Percentiles rank a stretch among this genome's conserved stretches.
Conservation (phyloP, 179 eudicot genomes). For the Nepenthes alata region DNA sequence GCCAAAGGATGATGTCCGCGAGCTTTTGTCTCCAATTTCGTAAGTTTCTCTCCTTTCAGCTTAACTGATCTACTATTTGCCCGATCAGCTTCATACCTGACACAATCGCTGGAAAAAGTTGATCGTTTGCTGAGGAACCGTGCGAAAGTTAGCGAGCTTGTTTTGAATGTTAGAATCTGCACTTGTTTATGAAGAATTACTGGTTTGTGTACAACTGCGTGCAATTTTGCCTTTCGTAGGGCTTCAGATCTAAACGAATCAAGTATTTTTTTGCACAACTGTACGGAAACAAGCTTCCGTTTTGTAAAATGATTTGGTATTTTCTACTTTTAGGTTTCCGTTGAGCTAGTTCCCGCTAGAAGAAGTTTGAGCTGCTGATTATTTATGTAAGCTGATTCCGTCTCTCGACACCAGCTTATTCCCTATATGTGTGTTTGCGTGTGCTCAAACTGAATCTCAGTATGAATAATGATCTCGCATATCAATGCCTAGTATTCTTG, state of each 20-base stretch:
- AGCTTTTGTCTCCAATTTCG: conserved; percentile 8
- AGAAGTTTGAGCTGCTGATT: conserved; percentile 13
- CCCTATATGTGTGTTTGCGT: too few species aligned
- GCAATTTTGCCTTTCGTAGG: background rate
- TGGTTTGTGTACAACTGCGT: conserved; percentile 4
- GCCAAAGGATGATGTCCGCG: conserved; percentile 9
- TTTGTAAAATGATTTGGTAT: conserved; percentile 7
- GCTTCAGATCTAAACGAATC: conserved; percentile 13
- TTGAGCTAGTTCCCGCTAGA: conserved; percentile 19
- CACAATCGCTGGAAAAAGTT: background rate
- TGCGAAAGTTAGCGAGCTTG: background rate
- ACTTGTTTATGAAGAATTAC: background rate
- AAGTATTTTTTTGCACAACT: background rate
- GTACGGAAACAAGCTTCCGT: background rate
- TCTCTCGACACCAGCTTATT: background rate
- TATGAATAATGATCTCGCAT: too few species aligned
- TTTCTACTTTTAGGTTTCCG: conserved; percentile 14
- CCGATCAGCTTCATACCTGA: background rate
- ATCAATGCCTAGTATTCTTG: too few species aligned
- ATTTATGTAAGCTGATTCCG: conserved; percentile 14
- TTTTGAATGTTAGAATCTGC: background rate
- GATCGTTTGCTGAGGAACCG: background rate
- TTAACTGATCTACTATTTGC: background rate
- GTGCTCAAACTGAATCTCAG: too few species aligned
- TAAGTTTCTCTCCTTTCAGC: conserved; percentile 3